Evolutionary conservation across 164 flowering plant genomes (phyloP).

Genomic region (grape (Vitis vinifera)): ASM3070453v1 NC_081810.1:1718501-1719000

Average conservation of each 20-base stretch:
- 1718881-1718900: background rate
- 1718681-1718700: constrained; percentile 16
- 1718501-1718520: constrained; percentile 14
- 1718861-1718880: constrained; percentile 16
- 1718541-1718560: constrained; percentile 22
- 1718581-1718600: constrained; percentile 27
- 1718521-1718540: constrained; percentile 10
- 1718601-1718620: constrained; percentile 28
- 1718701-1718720: constrained; percentile 26
- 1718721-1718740: constrained; percentile 27
- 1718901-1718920: constrained; percentile 1
- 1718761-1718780: constrained; percentile 32
- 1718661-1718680: constrained; percentile 21
- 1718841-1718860: background rate
- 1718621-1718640: constrained; percentile 9
- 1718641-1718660: constrained; percentile 18
- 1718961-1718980: constrained; percentile 30
- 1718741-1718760: constrained; percentile 15
- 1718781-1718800: constrained; percentile 26
- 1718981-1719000: constrained; percentile 27
- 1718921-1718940: constrained; percentile 8
- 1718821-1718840: constrained; percentile 1
- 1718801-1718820: constrained; percentile 26
- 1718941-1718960: constrained; percentile 19
- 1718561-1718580: constrained; percentile 26